Evolutionary conservation across 1,284 basidiomycete genomes (phyloP), one percentile per base, ranked within the genome.

Genomic region (Hortiboletus rubellus): DNA sequence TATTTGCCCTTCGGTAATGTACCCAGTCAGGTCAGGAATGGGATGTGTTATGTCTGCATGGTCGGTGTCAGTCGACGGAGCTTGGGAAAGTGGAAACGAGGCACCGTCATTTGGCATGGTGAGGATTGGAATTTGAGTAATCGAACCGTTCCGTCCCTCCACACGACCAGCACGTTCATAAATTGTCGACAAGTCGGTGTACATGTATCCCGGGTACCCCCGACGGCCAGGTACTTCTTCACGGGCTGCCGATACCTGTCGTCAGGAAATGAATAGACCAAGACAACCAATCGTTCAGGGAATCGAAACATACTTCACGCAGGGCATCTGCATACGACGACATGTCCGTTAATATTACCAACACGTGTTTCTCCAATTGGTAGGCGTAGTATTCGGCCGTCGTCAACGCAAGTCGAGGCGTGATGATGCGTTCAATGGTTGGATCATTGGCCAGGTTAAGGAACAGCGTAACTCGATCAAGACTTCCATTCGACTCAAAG

Each of bases 401-500:
- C 22, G 97, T 99, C 63, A 99, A 81, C 24, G 97, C 97, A 59
- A 99, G 83, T 75, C 97, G 95, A 57, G 97, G 97, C 15, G 97
- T 99, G 70, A 99, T 98, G 77, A 99, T 99, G 79, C 97, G 93
- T 76, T 99, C 97, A 75, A 99, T 99, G 62, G 97, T 99, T n/a
- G 97, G 97, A 76, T 99, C 97, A 72, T 98, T 99, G 50, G 97
- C 97, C 71, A 99, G 79, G 80, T 99, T 99, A 75, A 99, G 84
- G 89, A 99, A 99, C 60, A 99, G 82, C 8, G 97, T 99, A 54
- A 98, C 95, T 70, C 97, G 92, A 77, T 98, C 96, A 64, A 99
- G 84, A 81, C 91, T 93, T 50, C 97, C 97, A 72, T 98, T 98
- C 74, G 98, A 96, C 77, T 99, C 96, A 74, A 99, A 99, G 80